Evolutionary conservation across 2,329 filamentous ascomycete genomes (phyloP), one percentile per base, ranked within the genome.

Genomic region (Ophiocordyceps camponoti-leonardi): DNA sequence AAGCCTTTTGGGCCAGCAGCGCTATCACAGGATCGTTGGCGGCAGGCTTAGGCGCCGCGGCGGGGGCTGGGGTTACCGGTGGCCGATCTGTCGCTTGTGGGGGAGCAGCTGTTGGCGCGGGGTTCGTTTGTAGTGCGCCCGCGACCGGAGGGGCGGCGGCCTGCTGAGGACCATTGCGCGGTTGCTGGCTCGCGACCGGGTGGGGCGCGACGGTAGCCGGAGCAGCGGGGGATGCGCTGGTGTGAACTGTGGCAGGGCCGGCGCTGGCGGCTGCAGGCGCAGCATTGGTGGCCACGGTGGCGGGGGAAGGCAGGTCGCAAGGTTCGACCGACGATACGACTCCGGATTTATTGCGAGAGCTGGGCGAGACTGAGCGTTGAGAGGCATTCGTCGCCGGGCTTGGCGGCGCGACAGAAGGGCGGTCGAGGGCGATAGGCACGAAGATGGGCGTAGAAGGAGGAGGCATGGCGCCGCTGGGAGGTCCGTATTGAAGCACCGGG

Each of bases 1-100:
- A 83, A 7, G 85, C 85, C 51, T 77, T 77, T 53, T 85, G 81
- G 0, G 85, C 85, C 23, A 92, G 66, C 50, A 83, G 78, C 44
- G 86, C 80, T 46, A 92, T 90, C 41, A 92, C 86, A 0, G 84
- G 84, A 55, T 90, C 85, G 22, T 67, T 64, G n/a, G 62, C 49
- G 10, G 55, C 53, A 4, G 59, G 53, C 45, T 58, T 59, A 8
- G 52, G 45, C 2, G 50, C 47, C 12, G 52, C 45, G 5, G 50
- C 45, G 5, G 50, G 30, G 11, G 46, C 40, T 4, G 49, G 41
- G 19, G 43, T 12, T 12, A 31, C 19, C 12, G 42, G 13, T 10
- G 42, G 42, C n/a, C 39, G 37, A 14, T 43, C 22, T 26, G 26
- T 19, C 10, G 31, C 37, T 8, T 39, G 46, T n/a, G 48, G 49